Evolutionary conservation across 1,284 basidiomycete genomes (phyloP).

Genomic region (Nidula niveotomentosa): DNA sequence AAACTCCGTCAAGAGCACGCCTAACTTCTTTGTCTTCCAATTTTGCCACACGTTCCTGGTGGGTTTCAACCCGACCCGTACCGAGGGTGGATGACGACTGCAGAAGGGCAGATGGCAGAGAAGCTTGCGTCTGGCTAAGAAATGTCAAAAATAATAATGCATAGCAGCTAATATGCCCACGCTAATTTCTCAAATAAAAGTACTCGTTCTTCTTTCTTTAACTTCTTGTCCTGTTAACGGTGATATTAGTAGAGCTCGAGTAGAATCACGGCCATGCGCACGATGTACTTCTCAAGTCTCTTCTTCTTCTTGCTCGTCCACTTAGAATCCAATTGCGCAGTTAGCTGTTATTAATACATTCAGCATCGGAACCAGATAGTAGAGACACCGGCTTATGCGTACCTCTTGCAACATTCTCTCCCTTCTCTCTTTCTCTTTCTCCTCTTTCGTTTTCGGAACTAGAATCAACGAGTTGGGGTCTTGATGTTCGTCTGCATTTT

Average conservation of each 20-base stretch:
- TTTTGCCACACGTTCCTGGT: slow-evolving; percentile 57
- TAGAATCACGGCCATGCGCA: slow-evolving; percentile 24
- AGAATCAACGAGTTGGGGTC: slow-evolving; percentile 65
- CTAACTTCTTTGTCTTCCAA: slow-evolving; percentile 62
- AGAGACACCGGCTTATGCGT: slow-evolving; percentile 9
- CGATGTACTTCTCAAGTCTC: slow-evolving; percentile 83
- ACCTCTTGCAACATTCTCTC: slow-evolving; percentile 68
- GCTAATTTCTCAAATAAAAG: slow-evolving; percentile 74
- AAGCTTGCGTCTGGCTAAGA: slow-evolving; percentile 71
- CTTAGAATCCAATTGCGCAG: slow-evolving; percentile 65
- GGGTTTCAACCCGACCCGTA: slow-evolving; percentile 60
- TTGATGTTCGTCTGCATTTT: slow-evolving; percentile 12
- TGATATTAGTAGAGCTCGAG: too few relatives aligned
- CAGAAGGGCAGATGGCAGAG: slow-evolving; percentile 56
- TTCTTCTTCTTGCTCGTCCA: slow-evolving; percentile 80
- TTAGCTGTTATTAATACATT: slow-evolving; percentile 32
- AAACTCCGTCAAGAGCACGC: slow-evolving; percentile 46
- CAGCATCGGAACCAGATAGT: slow-evolving; percentile 3
- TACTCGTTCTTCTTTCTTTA: slow-evolving; percentile 81
- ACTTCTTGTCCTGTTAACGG: slow-evolving; percentile 70
- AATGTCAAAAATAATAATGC: slow-evolving; percentile 16
- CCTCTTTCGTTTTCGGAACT: slow-evolving; percentile 56
- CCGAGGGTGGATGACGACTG: slow-evolving; percentile 81
- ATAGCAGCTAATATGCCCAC: slow-evolving; percentile 41
- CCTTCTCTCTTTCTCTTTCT: slow-evolving; percentile 60